Evolutionary conservation across 192 early-diverging fungal species (phyloP), one percentile per base, ranked within the genome.

Genomic region (Podochytrium sp.): DNA sequence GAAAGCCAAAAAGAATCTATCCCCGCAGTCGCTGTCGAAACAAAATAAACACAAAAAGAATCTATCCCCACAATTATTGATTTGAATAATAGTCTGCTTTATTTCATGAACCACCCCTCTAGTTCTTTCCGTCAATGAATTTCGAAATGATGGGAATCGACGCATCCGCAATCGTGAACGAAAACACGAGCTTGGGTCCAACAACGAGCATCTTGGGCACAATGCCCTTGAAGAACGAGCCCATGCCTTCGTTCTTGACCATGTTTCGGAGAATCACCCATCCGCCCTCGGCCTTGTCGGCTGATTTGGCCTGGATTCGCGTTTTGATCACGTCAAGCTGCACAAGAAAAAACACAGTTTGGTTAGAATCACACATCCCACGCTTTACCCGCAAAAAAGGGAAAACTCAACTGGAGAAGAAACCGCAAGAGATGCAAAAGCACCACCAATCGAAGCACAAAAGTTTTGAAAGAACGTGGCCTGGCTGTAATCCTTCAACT

Each of bases 381-480:
- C n/a, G n/a, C n/a, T n/a, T n/a, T n/a, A n/a, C n/a, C n/a, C n/a
- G n/a, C n/a, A n/a, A n/a, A n/a, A 27, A 10, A 27, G 23, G 37
- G 33, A 61, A 4, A 34, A 61, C 30, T 38, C 37, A 69, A 86
- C 84, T 29, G 97, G 97, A 29, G 95, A 94, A 39, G 97, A 94
- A 39, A 98, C 91, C 6, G 93, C 92, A 75, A 99, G 92, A 50
- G 92, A 94, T 23, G 97, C 95, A 47, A 96, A 86, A 23, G 97
- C 94, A 49, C 97, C 97, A 67, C 93, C 95, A 76, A 99, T 97
- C 32, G 96, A 98, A 7, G 95, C 89, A 71, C 89, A 91, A 83
- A 97, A 97, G 91, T 97, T 98, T 76, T 99, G 97, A 79, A 95
- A 88, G 81, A 98, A 97, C n/a, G 97, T 95, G n/a, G 97, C 96